Evolutionary conservation across 2,329 filamentous ascomycete genomes (phyloP).

Genomic region (Fusarium illudens): DNA sequence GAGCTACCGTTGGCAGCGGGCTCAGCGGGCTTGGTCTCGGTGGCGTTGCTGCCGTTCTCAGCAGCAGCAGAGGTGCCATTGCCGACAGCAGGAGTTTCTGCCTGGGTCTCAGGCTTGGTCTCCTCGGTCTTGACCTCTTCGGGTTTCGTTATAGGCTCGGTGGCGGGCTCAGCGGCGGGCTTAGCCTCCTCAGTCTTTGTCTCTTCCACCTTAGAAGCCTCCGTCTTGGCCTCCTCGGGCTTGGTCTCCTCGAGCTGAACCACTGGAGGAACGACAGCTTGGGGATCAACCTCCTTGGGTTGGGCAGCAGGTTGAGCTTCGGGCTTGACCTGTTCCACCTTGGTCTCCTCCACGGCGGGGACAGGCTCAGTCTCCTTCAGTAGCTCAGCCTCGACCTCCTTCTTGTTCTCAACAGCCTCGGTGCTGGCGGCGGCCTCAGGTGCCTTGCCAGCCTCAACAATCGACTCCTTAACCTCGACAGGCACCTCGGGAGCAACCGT

Average conservation of each 20-base stretch:
- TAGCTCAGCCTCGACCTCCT: slow-evolving; percentile 76
- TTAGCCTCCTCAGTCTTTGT: neutral
- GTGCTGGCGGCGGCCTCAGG: slow-evolving; percentile 77
- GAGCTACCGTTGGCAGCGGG: slow-evolving; percentile 27
- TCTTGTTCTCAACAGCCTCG: slow-evolving; percentile 78
- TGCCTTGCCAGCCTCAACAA: slow-evolving; percentile 63
- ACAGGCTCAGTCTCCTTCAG: slow-evolving; percentile 66
- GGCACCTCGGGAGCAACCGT: slow-evolving; percentile 61
- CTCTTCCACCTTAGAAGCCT: neutral
- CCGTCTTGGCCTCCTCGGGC: slow-evolving; percentile 13
- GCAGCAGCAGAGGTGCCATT: slow-evolving; percentile 31
- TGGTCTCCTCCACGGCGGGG: slow-evolving; percentile 64
- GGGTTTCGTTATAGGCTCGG: slow-evolving; percentile 13
- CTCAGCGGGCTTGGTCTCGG: slow-evolving; percentile 38
- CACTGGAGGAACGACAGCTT: neutral
- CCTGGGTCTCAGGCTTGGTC: slow-evolving; percentile 23
- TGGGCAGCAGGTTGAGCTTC: neutral
- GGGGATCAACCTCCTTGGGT: neutral
- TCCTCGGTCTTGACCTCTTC: slow-evolving; percentile 11
- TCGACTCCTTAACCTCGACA: slow-evolving; percentile 65
- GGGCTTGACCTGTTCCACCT: slow-evolving; percentile 57
- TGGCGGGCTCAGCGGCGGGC: neutral
- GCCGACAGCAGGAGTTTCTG: slow-evolving; percentile 28
- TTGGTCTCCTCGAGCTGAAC: slow-evolving; percentile 12
- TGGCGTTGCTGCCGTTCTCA: slow-evolving; percentile 35